Evolutionary conservation across 495 filamentous ascomycete species (phyloP), one percentile per base, ranked within the genome.

Genomic region (Hypoxylon lenormandii): DNA sequence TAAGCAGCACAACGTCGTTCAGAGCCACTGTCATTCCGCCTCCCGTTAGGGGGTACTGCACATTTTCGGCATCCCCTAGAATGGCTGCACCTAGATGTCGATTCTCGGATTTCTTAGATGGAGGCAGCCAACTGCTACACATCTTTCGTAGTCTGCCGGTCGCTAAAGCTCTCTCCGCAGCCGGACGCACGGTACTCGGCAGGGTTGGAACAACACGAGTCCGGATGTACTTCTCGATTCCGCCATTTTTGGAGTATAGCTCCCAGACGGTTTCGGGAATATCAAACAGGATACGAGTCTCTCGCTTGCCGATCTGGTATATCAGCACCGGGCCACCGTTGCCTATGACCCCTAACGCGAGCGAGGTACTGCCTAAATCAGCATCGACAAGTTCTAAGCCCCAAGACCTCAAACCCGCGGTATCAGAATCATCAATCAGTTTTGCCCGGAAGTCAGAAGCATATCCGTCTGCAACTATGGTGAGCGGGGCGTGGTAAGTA

Each of bases 11-110:
- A 1, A 90, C 91, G 70, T 95, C 91, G 65, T 89, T 92, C 76
- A 95, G 87, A 1, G 90, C 92, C 2, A 95, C 92, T 0, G 91
- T 95, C 91, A 95, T 95, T 45, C 91, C 91, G 57, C 91, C 91
- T 22, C 91, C 92, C 0, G 91, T 94, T n/a, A 95, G 77, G 0
- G 91, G 92, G 78, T 95, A 92, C 3, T 92, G 89, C 91, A 95
- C 94, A 74, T 95, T 95, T 80, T 92, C 87, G 4, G 91, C 92
- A 76, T 95, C 91, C 30, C 91, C 91, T 19, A 92, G 74, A 16
- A 93, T 79, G 50, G 91, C 79, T 69, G 92, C 74, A 4, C 90
- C 90, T 0, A 86, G 85, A 0, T 84, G 86, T 58, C 83, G 86
- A 12, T 81, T 83, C 11, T 65, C 65, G n/a, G n/a, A n/a, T n/a